Evolutionary conservation across 805 yeast genomes (phyloP).

Genomic region (Saturnispora serradocipensis): DNA sequence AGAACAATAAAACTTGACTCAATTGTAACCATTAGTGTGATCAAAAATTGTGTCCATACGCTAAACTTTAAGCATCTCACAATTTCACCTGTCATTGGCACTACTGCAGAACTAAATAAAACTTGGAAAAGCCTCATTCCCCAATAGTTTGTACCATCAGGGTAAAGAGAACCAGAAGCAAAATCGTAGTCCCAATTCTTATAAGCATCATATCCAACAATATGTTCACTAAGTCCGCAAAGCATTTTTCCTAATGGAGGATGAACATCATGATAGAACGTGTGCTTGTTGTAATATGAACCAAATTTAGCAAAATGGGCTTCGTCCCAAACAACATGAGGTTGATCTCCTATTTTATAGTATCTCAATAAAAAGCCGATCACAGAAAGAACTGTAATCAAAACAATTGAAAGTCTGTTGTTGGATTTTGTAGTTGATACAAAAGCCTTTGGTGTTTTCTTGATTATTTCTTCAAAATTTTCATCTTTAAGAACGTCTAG

Average conservation of each 20-base stretch:
- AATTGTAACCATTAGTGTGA: constrained; percentile 52
- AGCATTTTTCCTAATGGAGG: constrained; percentile 82
- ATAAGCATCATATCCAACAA: constrained; percentile 53
- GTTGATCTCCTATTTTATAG: constrained; percentile 61
- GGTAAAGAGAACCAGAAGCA: constrained; percentile 56
- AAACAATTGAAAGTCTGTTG: background rate
- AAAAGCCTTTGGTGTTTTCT: background rate
- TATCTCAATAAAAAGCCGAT: constrained; percentile 2
- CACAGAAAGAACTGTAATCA: background rate
- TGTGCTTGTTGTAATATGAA: constrained; percentile 67
- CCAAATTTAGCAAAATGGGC: constrained; percentile 93
- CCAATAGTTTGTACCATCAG: constrained; percentile 50
- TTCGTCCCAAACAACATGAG: constrained; percentile 90
- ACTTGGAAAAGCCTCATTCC: constrained; percentile 70
- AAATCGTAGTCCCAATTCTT: constrained; percentile 55
- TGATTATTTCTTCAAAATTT: background rate
- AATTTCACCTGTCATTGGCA: constrained; percentile 65
- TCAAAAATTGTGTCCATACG: constrained; percentile 45
- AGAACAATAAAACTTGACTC: constrained; percentile 64
- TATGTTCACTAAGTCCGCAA: constrained; percentile 66
- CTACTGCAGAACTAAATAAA: constrained; percentile 53
- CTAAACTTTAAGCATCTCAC: constrained; percentile 49
- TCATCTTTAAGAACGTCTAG: background rate
- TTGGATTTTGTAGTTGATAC: background rate
- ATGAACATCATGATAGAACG: constrained; percentile 79